phyloP scores from a whole-genome alignment of 306 rosid genomes.

The Malus sylvestris region DNA sequence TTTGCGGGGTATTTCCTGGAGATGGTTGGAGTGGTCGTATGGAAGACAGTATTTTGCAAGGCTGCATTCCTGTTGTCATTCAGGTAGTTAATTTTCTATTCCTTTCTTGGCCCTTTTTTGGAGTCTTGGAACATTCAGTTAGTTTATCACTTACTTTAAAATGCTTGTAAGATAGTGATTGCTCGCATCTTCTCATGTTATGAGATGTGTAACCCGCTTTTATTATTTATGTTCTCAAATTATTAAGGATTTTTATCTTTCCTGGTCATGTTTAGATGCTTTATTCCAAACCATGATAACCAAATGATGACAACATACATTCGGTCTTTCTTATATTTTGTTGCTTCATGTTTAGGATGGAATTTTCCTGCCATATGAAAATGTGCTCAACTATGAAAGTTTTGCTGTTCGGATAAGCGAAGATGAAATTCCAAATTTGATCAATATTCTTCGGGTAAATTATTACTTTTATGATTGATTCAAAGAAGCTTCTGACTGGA shows the following conservation, averaged over 20 bases:
- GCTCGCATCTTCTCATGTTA: not conserved
- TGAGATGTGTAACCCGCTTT: not conserved
- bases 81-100: slow-evolving; percentile 44
- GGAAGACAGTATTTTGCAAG: slow-evolving; percentile 90
- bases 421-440: slow-evolving; percentile 70
- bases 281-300: not conserved
- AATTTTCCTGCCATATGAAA: slow-evolving; percentile 83
- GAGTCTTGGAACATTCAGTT: not conserved
- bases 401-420: slow-evolving; percentile 76
- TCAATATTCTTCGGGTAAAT: slow-evolving; percentile 62
- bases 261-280: not conserved
- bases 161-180: not conserved
- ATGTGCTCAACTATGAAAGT: slow-evolving; percentile 73
- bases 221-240: not conserved
- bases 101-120: not conserved
- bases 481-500: not conserved
- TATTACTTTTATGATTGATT: not conserved
- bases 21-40: slow-evolving; percentile 97
- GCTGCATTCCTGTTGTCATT: slow-evolving; percentile 86
- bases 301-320: too few relatives aligned
- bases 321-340: slow-evolving; percentile 5
- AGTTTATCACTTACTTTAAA: not conserved
- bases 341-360: slow-evolving; percentile 59
- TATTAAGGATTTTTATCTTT: too few relatives aligned
- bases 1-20: slow-evolving; percentile 85